Base-by-base conservation (phyloP, 768 basidiomycete genomes). In the Serendipita sp. region DNA sequence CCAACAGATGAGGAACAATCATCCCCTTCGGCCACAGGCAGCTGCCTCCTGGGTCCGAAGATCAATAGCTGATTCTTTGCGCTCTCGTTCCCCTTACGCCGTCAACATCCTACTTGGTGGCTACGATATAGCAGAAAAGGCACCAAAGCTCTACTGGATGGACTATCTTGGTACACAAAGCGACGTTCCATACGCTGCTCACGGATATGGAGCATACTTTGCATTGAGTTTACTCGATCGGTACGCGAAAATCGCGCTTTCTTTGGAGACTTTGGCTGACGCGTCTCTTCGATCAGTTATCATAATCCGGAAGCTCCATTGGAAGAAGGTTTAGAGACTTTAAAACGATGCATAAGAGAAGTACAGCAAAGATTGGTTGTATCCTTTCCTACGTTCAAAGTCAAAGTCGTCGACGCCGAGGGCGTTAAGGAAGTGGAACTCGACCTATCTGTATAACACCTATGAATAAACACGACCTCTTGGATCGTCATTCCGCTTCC, bases 1-100 rank as follows among this genome's bases (percentile, higher is more conserved):
- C 56, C 94, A 95, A 76, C 91, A 96, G 71, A 98, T 98, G 72
- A 87, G 95, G 70, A 88, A 98, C 76, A 80, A 86, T 73, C 86
- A 90, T 74, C 81, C 91, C 11, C 87, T 97, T 48, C 86, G 89
- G 48, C 95, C 96, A 1, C 80, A 86, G 10, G 87, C 94, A 3
- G 92, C 94, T 16, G 91, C 95, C 4, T 84, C 94, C 3, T 99
- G 95, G 94, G 89, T 96, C 70, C 88, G 96, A 30, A 84, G 90
- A 67, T 80, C 87, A 13, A 81, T 99, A 24, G 95, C 96, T 38
- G 84, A 89, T 56, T 91, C 90, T 0, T 76, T 98, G 7, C 88
- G 96, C 56, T 92, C 92, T 0, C 82, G 89, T 65, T 81, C 83
- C 63, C 88, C 95, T 0, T 98, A 96, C 74, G 73, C 86, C 1